phyloP scores from a whole-genome alignment of 768 basidiomycete species.

The Rhodotorula babjevae region DNA sequence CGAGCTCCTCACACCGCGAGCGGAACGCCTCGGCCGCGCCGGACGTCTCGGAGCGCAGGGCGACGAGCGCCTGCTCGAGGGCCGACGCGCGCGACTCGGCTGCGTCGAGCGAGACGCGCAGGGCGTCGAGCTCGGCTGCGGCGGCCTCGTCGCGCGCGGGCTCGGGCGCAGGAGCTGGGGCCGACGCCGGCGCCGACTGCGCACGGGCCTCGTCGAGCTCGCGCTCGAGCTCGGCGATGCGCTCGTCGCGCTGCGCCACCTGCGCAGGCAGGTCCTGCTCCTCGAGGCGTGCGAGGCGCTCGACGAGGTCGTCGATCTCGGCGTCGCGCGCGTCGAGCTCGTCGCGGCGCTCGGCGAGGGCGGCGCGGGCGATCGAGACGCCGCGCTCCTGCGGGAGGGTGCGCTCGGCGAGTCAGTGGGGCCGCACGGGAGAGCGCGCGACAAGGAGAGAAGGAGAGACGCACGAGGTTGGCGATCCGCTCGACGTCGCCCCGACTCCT shows the following conservation, averaged over 20 bases:
- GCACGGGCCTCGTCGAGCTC: not conserved
- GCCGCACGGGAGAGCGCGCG: not conserved
- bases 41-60: no score
- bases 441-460: not conserved
- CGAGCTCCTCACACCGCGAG: not conserved
- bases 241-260: not conserved
- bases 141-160: not conserved
- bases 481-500: slow-evolving; percentile 1
- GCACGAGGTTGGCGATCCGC: slow-evolving; percentile 18
- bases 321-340: not conserved
- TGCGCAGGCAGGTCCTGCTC: no score
- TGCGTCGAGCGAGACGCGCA: slow-evolving; percentile 33
- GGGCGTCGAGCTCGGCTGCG: no score
- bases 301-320: not conserved
- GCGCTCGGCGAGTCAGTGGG: no score
- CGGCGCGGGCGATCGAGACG: slow-evolving; percentile 13
- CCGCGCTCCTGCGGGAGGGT: slow-evolving; percentile 61
- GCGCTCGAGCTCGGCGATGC: not conserved
- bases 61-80: no score
- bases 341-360: slow-evolving; percentile 15
- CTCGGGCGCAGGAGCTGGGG: not conserved
- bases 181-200: no score
- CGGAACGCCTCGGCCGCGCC: no score
- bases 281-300: not conserved
- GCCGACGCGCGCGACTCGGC: no score